Evolutionary conservation across 352 stramenopile genomes (phyloP), one percentile per base, ranked within the genome.

Genomic region (Globisporangium camurandrum): DNA sequence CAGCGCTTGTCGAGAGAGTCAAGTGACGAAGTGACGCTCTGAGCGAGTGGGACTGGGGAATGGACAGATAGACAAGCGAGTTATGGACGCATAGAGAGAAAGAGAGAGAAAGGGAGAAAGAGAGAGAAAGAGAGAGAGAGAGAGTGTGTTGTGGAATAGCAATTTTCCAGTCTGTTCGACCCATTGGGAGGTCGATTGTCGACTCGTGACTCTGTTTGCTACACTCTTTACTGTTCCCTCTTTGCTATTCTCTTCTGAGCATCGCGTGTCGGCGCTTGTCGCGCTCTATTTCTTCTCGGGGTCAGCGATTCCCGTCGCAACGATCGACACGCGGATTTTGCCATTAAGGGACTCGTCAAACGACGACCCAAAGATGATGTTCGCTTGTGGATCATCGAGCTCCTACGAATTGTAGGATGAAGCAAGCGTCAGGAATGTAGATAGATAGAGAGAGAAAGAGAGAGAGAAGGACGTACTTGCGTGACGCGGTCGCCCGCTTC

Each of bases 351-450:
- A 85, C 49, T 89, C 73, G 46, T 93, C 80, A 42, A 89, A 93
- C 17, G 77, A 90, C 44, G 82, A 93, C 10, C 82, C 82, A 49
- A 93, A 93, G 56, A 93, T 93, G 59, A 93, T 93, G 60, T 93
- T 93, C 30, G 82, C 82, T 43, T 91, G 75, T 3, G 77, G 73
- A 44, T 96, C 83, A 27, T 94, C 82, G 16, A 96, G 75, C 57
- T 95, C 86, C 57, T 86, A 54, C 7, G 17, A 7, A 41, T n/a
- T 19, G 33, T 20, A 12, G 12, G 12, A 39, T n/a, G 33, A 16
- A n/a, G 17, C 14, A n/a, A 0, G 10, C 34, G 34, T 26, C 8
- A 53, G 17, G 10, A 5, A 16, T 36, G 43, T 22, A 38, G 31
- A 11, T 41, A 6, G n/a, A 2, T 22, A 11, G 6, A n/a, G 23